Evolutionary conservation across 164 flowering plant species (phyloP), one percentile per base, ranked within the genome.

Genomic region (Magnolia officinalis): DNA sequence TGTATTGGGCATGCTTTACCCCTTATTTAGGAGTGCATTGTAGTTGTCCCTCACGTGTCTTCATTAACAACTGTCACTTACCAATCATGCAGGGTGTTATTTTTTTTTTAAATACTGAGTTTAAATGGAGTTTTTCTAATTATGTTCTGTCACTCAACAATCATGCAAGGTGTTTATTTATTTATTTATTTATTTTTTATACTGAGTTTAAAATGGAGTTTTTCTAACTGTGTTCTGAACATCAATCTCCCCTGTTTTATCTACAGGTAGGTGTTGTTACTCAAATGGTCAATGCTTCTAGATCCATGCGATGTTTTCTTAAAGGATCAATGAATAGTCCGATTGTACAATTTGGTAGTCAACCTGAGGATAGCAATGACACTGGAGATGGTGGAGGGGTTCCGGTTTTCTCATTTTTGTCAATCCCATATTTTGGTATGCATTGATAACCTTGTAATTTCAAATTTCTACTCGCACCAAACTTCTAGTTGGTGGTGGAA

Each of bases 361-460:
- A 50, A 72, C 77, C 87, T 10, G 89, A 83, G 66, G 82, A 85
- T 73, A 65, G 59, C 21, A 81, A 80, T 82, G 96, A 92, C 74
- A 13, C 72, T 75, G 97, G 96, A 63, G 98, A 91, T 78, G 86
- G 93, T 78, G 93, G 90, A 50, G 96, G 92, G 6, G 78, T 87
- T 23, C 88, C 95, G 37, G 92, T 89, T 72, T 92, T 84, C 79
- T 68, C 77, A 71, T 89, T 85, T 77, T 86, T 73, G 88, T 74
- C 92, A 50, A 78, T 91, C 74, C 74, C 89, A 73, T 80, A 74
- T 52, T 83, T 88, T 73, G 98, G 98, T 91, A 87, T 73, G 84
- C 19, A 65, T 74, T 45, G 24, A 6, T n/a, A 29, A 5, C 50
- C n/a, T 68, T 18, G 16, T 31, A 21, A 66, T 66, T 37, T 24